These are phyloP conservation scores for Senna tora DNA, from an alignment of 306 rosid species.

Conservation along the genomic window DNA sequence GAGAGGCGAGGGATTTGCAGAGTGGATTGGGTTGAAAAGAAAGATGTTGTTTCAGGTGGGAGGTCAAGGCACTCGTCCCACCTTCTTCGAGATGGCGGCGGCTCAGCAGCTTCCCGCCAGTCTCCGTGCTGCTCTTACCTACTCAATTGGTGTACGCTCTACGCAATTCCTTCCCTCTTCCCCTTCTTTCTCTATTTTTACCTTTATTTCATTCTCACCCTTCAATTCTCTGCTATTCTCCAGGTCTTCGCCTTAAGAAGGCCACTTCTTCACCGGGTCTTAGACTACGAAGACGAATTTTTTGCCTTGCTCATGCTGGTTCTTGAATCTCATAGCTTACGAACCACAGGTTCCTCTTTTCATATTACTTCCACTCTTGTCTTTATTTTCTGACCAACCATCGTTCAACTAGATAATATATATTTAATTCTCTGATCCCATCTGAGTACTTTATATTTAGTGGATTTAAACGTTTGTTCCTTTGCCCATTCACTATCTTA, in stretches of 20 bases:
- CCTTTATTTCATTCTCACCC: neutral
- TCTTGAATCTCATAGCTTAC: conserved; percentile 84
- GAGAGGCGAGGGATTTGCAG: neutral
- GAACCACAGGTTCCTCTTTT: conserved; percentile 65
- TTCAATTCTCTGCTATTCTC: neutral
- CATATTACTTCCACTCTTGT: neutral
- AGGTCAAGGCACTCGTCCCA: conserved; percentile 94
- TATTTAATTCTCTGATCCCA: neutral
- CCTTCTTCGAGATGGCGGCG: conserved; percentile 99
- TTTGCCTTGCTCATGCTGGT: conserved; percentile 78
- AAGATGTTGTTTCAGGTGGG: conserved; percentile 96
- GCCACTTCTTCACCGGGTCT: conserved; percentile 67
- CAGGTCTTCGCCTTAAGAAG: conserved; percentile 81
- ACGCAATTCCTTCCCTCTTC: conserved; percentile 4
- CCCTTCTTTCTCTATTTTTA: neutral
- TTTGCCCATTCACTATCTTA: neutral
- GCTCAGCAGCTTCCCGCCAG: conserved; percentile 95
- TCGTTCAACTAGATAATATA: neutral
- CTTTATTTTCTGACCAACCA: neutral
- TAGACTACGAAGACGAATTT: conserved; percentile 88
- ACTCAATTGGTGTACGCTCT: conserved; percentile 84
- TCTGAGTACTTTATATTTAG: neutral
- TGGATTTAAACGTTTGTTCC: neutral
- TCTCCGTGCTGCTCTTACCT: conserved; percentile 87
- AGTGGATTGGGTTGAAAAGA: neutral